Conservation (phyloP, 768 basidiomycete genomes). For the Suillus hirtellus region DNA sequence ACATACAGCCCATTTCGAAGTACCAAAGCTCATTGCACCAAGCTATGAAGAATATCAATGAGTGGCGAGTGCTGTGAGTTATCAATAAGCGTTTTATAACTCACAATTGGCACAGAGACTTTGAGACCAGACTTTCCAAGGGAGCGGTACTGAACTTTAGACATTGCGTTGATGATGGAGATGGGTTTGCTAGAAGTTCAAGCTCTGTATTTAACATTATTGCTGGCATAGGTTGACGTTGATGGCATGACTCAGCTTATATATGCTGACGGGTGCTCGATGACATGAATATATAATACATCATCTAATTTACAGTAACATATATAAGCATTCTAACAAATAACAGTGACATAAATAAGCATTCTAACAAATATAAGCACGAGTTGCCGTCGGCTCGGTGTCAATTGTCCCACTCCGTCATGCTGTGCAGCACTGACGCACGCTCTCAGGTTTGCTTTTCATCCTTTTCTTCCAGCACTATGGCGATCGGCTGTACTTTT, state of each 20-base stretch:
- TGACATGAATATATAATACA: neutral
- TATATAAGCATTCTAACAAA: too few species aligned
- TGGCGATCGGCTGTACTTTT: too few species aligned
- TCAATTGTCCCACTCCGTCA: too few species aligned
- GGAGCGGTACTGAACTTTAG: constrained; percentile 28
- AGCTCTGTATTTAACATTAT: neutral
- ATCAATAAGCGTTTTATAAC: constrained; percentile 6
- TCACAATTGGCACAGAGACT: constrained; percentile 37
- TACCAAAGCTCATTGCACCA: constrained; percentile 30
- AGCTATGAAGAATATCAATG: constrained; percentile 20
- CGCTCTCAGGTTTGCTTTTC: too few species aligned
- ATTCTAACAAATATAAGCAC: too few species aligned
- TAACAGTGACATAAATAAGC: too few species aligned
- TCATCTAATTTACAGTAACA: too few species aligned
- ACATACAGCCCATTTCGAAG: constrained; percentile 28
- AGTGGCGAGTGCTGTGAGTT: neutral
- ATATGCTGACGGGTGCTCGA: neutral
- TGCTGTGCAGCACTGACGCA: too few species aligned
- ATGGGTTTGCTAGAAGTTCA: neutral
- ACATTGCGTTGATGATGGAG: constrained; percentile 12
- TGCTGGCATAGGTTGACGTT: too few species aligned
- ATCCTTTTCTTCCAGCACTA: too few species aligned
- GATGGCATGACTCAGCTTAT: too few species aligned
- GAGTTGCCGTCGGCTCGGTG: too few species aligned
- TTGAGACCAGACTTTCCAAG: constrained; percentile 34